These are phyloP conservation scores for Davidsoniella eucalypti DNA, from an alignment of 2,329 filamentous ascomycete species.

Conservation along the genomic window DNA sequence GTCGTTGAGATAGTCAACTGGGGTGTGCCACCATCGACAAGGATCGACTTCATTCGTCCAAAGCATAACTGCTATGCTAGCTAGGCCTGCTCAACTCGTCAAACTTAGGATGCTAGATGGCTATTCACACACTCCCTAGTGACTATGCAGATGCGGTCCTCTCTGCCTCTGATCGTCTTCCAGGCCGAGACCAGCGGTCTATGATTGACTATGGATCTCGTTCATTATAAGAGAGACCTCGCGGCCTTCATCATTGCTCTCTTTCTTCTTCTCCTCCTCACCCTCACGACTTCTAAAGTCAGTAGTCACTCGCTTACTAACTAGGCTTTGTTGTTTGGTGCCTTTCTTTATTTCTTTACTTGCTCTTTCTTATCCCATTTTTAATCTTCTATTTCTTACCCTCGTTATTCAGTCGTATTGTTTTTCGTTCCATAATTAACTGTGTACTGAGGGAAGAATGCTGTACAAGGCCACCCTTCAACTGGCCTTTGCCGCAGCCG, in stretches of 20 bases:
- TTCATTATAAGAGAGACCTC: no score
- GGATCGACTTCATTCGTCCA: no score
- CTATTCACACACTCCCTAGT: no score
- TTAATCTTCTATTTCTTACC: not conserved
- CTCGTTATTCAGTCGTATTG: not conserved
- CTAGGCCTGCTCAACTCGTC: no score
- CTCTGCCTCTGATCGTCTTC: no score
- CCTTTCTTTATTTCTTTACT: not conserved
- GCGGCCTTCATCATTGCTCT: not conserved
- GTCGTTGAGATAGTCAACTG: no score
- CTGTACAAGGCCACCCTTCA: slow-evolving; percentile 1
- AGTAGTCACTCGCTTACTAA: slow-evolving; percentile 6
- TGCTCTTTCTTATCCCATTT: not conserved
- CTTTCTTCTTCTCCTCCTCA: not conserved
- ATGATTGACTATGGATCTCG: not conserved
- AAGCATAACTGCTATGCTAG: no score
- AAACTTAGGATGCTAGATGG: no score
- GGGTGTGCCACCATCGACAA: no score
- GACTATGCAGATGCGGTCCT: no score
- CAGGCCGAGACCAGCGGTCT: no score
- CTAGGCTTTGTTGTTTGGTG: slow-evolving; percentile 1
- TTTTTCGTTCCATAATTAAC: no score
- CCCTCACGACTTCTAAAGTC: slow-evolving; percentile 1
- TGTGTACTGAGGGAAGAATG: not conserved
- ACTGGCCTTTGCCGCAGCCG: slow-evolving; percentile 19